Base-by-base conservation (phyloP, 2,329 filamentous ascomycete genomes). In the Hymenoscyphus salicellus region DNA sequence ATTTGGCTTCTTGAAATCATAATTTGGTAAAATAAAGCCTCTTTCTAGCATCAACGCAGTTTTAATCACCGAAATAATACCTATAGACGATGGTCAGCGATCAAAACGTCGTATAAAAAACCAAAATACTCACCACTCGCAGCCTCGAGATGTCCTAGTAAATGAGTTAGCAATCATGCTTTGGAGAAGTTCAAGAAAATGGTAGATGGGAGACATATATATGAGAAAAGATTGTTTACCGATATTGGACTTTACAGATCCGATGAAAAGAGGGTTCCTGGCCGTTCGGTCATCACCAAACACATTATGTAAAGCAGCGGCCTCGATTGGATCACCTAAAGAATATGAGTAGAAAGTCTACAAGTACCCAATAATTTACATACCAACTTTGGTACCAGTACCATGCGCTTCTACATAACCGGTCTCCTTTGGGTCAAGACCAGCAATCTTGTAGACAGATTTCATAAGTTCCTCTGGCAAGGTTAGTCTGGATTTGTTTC, bases 1-100 rank as follows among this genome's bases (percentile, higher is more conserved):
- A 57, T 82, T 82, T 2, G 75, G 71, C 23, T 73, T 77, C 55
- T 77, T 74, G 62, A 80, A 72, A 49, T 72, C 68, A 55, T 71
- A 69, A 58, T 72, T 72, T 0, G 73, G 72, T 6, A 72, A 64
- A 23, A 76, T 74, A 32, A 72, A 69, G 4, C 70, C 72, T 23
- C 71, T 62, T 41, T 75, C 72, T 1, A 75, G 60, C 66, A 74
- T 72, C 62, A 75, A 55, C 11, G 72, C 69, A 3, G 69, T 68
- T 57, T 74, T 75, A 41, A 75, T 72, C 1, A 72, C 67, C 8
- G 70, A 68, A 38, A 71, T 65, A 23, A 72, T 70, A n/a, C 70
- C 69, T 70, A 41, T 4, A 5, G 3, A 36, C 55, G 33, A 7
- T 16, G 26, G 64, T 63, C 64, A 58, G 26, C 55, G 56, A 32